Base-by-base conservation (phyloP, 2,329 filamentous ascomycete species). In the Penicillium sp. region DNA sequence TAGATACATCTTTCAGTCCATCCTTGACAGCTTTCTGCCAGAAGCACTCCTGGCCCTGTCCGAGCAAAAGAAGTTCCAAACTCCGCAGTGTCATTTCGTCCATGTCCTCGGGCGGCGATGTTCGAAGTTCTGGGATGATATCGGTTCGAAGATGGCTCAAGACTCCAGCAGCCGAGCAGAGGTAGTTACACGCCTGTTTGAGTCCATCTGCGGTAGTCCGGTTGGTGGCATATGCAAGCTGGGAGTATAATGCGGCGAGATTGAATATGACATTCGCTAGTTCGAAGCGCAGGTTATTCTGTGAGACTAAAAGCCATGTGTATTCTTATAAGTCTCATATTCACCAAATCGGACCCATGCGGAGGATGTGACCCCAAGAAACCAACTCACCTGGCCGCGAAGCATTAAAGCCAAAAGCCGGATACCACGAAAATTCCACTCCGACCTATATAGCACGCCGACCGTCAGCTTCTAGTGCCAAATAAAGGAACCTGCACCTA, bases 1-100 rank as follows among this genome's bases (percentile, higher is more conserved):
- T 96, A 0, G 89, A 91, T 1, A 87, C 89, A 72, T 99, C 94
- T 73, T 96, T 97, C 77, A 96, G 86, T 25, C 88, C 87, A 71
- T 97, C 93, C 79, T 96, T 93, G 58, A 96, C 93, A 0, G 94
- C 93, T 73, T 96, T 97, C 66, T 94, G 89, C 94, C 94, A 99
- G 75, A 94, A 97, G 72, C 93, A 97, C 77, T 99, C 94, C 71
- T 99, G 94, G 29, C 89, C 93, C 73, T 99, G 92, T 1, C 93
- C 93, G 10, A 99, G 82, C 73, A 96, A 86, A 31, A 99, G 82
- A 72, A 93, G 86, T 66, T 90, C 85, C 45, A 97, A 78, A 52
- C 90, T 91, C 67, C 93, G 89, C 48, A 99, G 81, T 0, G 93
- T 97, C 69, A 90, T 84, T 50, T 86, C 83, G 68, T 99, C 94